Conservation (phyloP, 2,329 filamentous ascomycete genomes). For the Rosellinia necatrix region DNA sequence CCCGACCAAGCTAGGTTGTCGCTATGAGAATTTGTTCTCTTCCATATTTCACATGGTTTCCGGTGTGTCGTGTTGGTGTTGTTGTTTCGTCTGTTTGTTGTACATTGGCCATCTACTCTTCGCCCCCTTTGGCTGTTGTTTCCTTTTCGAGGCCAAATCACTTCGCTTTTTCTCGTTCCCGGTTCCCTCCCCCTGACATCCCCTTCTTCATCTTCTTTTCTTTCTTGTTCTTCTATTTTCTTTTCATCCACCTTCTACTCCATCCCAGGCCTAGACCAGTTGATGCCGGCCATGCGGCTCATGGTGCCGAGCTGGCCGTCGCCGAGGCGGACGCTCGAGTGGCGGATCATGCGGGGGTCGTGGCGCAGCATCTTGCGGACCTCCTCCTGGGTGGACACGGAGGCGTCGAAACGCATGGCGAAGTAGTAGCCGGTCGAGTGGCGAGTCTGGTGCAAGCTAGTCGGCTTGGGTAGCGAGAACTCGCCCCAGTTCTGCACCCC, state of each 20-base stretch:
- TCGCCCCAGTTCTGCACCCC: slow-evolving; percentile 95
- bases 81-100: too few relatives aligned
- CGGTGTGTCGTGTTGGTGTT: too few relatives aligned
- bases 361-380: slow-evolving; percentile 77
- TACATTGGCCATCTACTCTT: too few relatives aligned
- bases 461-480: slow-evolving; percentile 81
- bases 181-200: neutral
- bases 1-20: too few relatives aligned
- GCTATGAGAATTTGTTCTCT: too few relatives aligned
- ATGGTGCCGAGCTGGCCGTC: slow-evolving; percentile 60
- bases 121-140: too few relatives aligned
- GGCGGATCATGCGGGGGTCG: slow-evolving; percentile 89
- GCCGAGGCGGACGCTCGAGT: slow-evolving; percentile 85
- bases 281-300: slow-evolving; percentile 53
- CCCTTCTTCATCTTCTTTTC: too few relatives aligned
- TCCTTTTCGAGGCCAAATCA: too few relatives aligned
- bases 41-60: too few relatives aligned
- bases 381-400: slow-evolving; percentile 71
- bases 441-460: slow-evolving; percentile 78
- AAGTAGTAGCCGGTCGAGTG: slow-evolving; percentile 94
- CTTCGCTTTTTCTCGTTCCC: too few relatives aligned
- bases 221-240: too few relatives aligned
- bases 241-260: slow-evolving; percentile 3
- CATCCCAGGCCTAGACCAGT: slow-evolving; percentile 46
- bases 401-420: slow-evolving; percentile 92